Percentiles rank a stretch among this genome's conserved stretches.
These are phyloP conservation scores for Xylariaceae sp. DNA, from an alignment of 2,329 filamentous ascomycete species.

Conservation along the genomic window DNA sequence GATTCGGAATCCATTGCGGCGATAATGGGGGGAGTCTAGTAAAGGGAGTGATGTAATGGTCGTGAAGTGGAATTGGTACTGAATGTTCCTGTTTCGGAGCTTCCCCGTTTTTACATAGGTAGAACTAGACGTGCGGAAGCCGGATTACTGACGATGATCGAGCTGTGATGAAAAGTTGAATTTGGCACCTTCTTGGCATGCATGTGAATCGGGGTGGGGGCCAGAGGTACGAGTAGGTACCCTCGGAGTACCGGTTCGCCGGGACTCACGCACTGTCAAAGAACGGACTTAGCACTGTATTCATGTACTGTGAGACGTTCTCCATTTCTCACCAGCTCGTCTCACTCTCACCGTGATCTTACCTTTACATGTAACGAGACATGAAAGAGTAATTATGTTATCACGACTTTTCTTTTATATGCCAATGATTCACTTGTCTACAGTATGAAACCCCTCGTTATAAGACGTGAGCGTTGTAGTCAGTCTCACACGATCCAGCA, in stretches of 20 bases:
- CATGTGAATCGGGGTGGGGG: background rate
- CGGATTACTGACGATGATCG: background rate
- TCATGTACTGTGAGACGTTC: background rate
- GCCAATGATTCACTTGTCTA: no score
- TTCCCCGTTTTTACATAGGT: background rate
- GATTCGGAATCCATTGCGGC: constrained; percentile 51
- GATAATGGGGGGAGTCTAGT: constrained; percentile 15
- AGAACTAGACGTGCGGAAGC: background rate
- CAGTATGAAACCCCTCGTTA: no score
- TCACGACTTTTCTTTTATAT: no score
- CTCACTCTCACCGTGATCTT: background rate
- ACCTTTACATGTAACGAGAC: background rate
- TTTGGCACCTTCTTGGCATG: background rate
- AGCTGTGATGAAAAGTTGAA: constrained; percentile 10
- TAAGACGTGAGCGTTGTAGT: no score
- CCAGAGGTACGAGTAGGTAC: background rate
- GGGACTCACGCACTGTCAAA: background rate
- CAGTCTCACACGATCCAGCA: no score
- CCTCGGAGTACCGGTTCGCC: background rate
- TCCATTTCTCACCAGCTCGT: background rate
- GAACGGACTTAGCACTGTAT: background rate
- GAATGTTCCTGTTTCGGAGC: background rate
- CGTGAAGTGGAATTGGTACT: background rate
- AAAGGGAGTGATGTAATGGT: background rate
- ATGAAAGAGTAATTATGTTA: background rate